phyloP scores from a whole-genome alignment of 2,329 filamentous ascomycete species.

The Tolypocladium nubicola region DNA sequence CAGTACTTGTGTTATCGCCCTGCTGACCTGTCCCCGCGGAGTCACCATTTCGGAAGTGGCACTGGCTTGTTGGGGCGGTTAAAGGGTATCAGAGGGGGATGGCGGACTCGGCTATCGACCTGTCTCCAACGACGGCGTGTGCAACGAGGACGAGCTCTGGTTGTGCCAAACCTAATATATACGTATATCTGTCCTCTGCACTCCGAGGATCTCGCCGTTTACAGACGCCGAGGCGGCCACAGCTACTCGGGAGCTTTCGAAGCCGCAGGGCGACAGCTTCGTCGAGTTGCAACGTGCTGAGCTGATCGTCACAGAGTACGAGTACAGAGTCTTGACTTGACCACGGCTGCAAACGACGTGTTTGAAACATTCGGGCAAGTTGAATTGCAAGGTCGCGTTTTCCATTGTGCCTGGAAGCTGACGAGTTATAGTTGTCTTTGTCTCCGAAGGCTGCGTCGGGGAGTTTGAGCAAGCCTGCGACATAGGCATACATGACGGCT shows the following conservation, averaged over 20 bases:
- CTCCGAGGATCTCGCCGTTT: neutral
- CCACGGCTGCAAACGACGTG: neutral
- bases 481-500: neutral
- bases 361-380: neutral
- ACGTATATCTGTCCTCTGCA: neutral
- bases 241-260: too few species aligned
- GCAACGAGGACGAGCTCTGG: neutral
- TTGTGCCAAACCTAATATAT: neutral
- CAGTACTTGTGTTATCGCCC: constrained; percentile 12
- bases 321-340: neutral
- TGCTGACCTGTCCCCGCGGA: constrained; percentile 10
- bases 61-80: neutral
- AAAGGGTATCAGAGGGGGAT: neutral
- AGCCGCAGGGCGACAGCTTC: neutral
- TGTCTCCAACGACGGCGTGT: neutral
- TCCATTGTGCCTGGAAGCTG: neutral
- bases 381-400: neutral
- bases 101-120: neutral
- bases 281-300: neutral
- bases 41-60: neutral
- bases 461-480: neutral
- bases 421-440: neutral
- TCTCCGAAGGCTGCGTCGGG: neutral
- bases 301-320: neutral
- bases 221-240: neutral